Evolutionary conservation across 305 asterid genomes (phyloP).

Genomic region (Fraxinus sp.): DNA sequence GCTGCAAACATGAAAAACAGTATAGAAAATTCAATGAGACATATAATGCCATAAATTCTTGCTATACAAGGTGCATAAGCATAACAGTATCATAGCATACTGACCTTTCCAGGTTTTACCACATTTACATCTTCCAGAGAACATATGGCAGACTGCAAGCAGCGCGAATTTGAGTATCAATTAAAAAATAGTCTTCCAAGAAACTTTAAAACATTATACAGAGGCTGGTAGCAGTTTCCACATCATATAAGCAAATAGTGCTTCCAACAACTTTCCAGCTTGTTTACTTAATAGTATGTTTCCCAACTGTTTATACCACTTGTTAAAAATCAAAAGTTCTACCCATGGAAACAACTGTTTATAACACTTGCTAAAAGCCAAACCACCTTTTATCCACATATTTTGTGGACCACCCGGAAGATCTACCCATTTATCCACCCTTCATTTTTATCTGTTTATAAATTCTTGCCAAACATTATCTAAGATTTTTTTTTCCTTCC

Average conservation of each 20-base stretch:
- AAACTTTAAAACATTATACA: not conserved
- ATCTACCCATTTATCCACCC: not conserved
- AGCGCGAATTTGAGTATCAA: constrained; percentile 28
- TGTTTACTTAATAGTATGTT: not conserved
- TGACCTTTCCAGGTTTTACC: constrained; percentile 78
- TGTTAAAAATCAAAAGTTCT: not conserved
- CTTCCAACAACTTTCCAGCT: constrained; percentile 3
- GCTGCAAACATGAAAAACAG: not conserved
- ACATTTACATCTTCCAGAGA: constrained; percentile 68
- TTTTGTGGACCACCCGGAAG: not conserved
- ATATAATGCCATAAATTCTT: not conserved
- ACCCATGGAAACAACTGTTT: not conserved
- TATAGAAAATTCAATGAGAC: not conserved
- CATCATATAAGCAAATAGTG: not conserved
- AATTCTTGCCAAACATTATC: not conserved
- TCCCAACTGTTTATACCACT: not conserved
- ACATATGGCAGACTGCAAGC: constrained; percentile 86
- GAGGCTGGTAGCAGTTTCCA: not conserved
- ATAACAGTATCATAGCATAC: constrained; percentile 26
- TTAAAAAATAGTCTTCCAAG: constrained; percentile 16
- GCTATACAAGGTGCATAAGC: constrained; percentile 15
- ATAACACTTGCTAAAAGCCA: not conserved
- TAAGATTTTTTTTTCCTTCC: not conserved
- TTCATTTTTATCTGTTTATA: not conserved
- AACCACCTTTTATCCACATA: not conserved